Percentiles rank a stretch among this genome's conserved stretches.
These are phyloP conservation scores for Mycena latifolia DNA, from an alignment of 768 basidiomycete species.

Conservation along the genomic window DNA sequence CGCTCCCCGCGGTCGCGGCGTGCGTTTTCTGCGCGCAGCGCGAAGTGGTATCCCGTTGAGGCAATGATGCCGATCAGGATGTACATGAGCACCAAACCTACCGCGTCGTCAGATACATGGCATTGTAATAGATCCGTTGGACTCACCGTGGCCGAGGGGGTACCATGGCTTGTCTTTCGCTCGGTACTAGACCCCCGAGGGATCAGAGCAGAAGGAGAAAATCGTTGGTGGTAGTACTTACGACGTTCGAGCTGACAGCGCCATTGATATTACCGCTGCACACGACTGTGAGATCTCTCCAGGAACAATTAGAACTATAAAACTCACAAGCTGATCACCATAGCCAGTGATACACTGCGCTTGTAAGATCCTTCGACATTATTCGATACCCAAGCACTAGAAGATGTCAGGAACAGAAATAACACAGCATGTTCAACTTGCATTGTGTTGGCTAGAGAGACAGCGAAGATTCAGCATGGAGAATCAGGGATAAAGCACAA, in stretches of 20 bases:
- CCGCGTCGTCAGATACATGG: conserved; percentile 30
- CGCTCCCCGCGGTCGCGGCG: conserved; percentile 75
- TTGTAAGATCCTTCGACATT: conserved; percentile 85
- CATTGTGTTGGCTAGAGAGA: conserved; percentile 68
- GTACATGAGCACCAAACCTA: conserved; percentile 81
- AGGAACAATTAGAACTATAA: neutral
- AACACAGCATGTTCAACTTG: conserved; percentile 40
- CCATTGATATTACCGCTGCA: conserved; percentile 79
- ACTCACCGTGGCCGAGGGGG: conserved; percentile 57
- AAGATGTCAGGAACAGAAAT: neutral
- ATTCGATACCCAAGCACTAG: conserved; percentile 70
- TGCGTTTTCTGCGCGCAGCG: conserved; percentile 72
- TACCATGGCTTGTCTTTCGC: conserved; percentile 77
- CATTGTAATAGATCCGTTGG: conserved; percentile 18
- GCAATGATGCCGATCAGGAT: conserved; percentile 72
- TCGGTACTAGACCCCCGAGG: conserved; percentile 61
- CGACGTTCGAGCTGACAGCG: conserved; percentile 82
- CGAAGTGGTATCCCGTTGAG: conserved; percentile 53
- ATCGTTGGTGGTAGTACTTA: conserved; percentile 54
- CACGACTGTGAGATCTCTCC: conserved; percentile 1
- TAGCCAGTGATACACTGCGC: conserved; percentile 76
- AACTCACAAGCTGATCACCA: conserved; percentile 74
- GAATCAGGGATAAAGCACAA: neutral
- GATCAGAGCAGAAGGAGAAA: conserved; percentile 15
- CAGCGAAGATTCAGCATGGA: neutral